A percentile compares a stretch with the other conserved stretches of the same genome.
These are phyloP conservation scores for Perkinsus olseni DNA, from an alignment of 169 alveolate species.

Conservation along the genomic window DNA sequence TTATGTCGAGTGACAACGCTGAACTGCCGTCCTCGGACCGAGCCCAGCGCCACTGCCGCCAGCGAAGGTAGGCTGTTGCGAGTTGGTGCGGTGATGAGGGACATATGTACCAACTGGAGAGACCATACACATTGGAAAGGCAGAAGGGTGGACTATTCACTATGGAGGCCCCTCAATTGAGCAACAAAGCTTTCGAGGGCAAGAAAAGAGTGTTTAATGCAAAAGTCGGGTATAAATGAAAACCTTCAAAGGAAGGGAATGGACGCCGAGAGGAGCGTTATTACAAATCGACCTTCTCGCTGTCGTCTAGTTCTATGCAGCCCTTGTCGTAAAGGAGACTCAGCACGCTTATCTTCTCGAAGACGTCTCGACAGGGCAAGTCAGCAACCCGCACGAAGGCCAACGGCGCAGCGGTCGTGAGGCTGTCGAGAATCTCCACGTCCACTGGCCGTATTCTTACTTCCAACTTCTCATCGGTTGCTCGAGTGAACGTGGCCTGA, in stretches of 20 bases:
- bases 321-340: not conserved
- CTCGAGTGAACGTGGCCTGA: not conserved
- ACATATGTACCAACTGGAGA: not conserved
- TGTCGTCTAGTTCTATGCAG: not conserved
- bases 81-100: not conserved
- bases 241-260: not conserved
- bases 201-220: too few relatives aligned
- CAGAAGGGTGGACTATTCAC: too few relatives aligned
- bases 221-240: too few relatives aligned
- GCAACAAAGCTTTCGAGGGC: too few relatives aligned
- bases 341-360: not conserved
- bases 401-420: not conserved
- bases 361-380: not conserved
- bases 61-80: not conserved
- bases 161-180: too few relatives aligned
- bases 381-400: not conserved
- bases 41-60: not conserved
- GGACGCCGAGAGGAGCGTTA: not conserved
- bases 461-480: not conserved
- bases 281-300: not conserved
- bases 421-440: not conserved
- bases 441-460: not conserved
- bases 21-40: not conserved
- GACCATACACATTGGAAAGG: too few relatives aligned
- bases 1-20: not conserved